Percentiles rank a stretch among this genome's conserved stretches.
Evolutionary conservation across 495 filamentous ascomycete species (phyloP).

Genomic region (Immersiella caudata): DNA sequence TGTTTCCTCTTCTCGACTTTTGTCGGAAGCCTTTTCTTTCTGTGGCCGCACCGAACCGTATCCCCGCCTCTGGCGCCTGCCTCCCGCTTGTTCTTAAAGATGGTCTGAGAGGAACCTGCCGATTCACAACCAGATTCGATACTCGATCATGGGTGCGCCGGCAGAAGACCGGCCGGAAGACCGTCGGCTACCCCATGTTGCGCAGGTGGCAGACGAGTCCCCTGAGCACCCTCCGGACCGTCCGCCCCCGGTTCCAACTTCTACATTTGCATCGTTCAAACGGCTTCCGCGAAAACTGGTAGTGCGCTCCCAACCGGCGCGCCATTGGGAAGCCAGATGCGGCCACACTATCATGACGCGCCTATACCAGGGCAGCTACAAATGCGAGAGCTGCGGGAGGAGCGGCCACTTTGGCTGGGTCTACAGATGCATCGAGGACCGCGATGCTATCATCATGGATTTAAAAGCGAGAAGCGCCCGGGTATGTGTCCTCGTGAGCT

Average conservation of each 20-base stretch:
- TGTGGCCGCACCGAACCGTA: neutral
- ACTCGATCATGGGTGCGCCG: neutral
- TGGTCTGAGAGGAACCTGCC: neutral
- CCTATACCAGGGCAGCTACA: constrained; percentile 45
- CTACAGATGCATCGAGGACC: constrained; percentile 66
- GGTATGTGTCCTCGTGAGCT: constrained; percentile 29
- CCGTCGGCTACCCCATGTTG: neutral
- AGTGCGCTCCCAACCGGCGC: neutral
- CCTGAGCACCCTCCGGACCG: neutral
- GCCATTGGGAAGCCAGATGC: constrained; percentile 46
- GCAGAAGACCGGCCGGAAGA: neutral
- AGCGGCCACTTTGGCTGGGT: constrained; percentile 62
- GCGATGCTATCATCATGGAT: constrained; percentile 47
- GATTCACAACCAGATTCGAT: neutral
- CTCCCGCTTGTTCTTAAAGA: neutral
- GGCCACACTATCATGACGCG: constrained; percentile 64
- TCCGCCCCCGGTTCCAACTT: constrained; percentile 17
- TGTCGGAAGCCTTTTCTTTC: neutral
- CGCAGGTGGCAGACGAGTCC: neutral
- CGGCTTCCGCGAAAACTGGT: neutral
- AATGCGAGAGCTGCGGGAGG: constrained; percentile 57
- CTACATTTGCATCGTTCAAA: constrained; percentile 19
- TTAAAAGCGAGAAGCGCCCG: constrained; percentile 33
- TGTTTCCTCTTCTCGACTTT: neutral
- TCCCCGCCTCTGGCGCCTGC: neutral